Evolutionary conservation across 2,329 filamentous ascomycete genomes (phyloP), one percentile per base, ranked within the genome.

Genomic region (Trichoderma gracile): DNA sequence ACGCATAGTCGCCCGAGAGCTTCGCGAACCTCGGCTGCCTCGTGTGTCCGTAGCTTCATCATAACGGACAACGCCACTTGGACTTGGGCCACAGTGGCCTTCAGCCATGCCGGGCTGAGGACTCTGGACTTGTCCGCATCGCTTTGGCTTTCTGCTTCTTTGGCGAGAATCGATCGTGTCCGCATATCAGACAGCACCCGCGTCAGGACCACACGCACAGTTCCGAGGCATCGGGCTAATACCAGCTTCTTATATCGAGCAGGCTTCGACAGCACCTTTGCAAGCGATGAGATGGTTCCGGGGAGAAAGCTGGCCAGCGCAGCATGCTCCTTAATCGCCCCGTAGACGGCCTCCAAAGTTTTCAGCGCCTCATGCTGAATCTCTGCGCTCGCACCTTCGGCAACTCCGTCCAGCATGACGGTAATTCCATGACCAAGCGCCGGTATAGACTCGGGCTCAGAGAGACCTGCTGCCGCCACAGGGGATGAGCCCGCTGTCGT

Each of bases 281-380:
- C 88, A 25, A 99, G 79, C 1, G 88, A 86, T 3, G 95, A 98
- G 0, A 97, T 86, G 0, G 92, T 92, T 10, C 93, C 92, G 0
- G 96, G 95, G 47, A 98, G 81, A 71, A 99, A 95, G 67, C 86
- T 93, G 10, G 92, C 91, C 63, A 96, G 80, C 2, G 91, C 86
- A n/a, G 90, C 84, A 53, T 84, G 84, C 70, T 95, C 89, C 59
- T 84, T 86, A 49, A 97, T 82, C 23, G 86, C 85, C 7, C 75
- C 72, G 68, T 87, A 85, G 8, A 95, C 78, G 0, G 84, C 79
- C 57, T 84, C 78, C 2, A 97, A 74, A 7, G 90, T 86, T 14
- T 80, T 76, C 3, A 92, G 79, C 6, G 92, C 90, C 68, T 89
- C 85, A 5, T 89, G 73, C 72, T 94, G 93, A 21, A 94, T 84